Evolutionary conservation across 1,284 basidiomycete genomes (phyloP), one percentile per base, ranked within the genome.

Genomic region (Irpex rosettiformis): DNA sequence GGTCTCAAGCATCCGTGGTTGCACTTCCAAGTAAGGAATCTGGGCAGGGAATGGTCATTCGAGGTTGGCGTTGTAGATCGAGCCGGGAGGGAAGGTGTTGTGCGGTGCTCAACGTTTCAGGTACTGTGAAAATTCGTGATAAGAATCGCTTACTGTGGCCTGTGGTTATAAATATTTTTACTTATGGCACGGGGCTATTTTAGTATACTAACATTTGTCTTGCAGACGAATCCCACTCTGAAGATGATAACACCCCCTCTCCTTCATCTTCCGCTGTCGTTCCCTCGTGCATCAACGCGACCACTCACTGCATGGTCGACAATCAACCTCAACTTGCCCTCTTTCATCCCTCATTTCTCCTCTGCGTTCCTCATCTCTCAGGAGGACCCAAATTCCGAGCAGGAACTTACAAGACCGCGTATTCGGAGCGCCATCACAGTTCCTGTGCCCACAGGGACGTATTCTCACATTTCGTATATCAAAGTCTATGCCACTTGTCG

Each of bases 401-500:
- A 61, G 58, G 58, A 64, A 61, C 57, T 59, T 25, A 52, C 42
- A 5, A 51, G 25, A 4, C 21, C 43, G 16, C 30, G 16, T 4
- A 29, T 22, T 7, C 16, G 18, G 13, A 30, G 28, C 1, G 53
- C 10, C 16, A 33, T 37, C 54, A 55, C 48, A 53, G 33, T 47
- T 7, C 68, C 68, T 52, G 67, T 86, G 45, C 90, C 89, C 18
- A 76, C 73, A 56, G 84, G 84, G 22, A 70, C 72, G 51, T 89
- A 87, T 67, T 84, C 83, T 0, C 82, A 86, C 70, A 77, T 89
- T 27, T 79, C 82, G 16, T 91, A 86, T 67, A 77, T 94, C 61
- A 86, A 86, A 67, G 80, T 94, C 30, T 91, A 93, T 69, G 91
- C 91, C 21, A 91, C 85, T 48, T 94, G 92, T 72, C 80, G 92